These are phyloP conservation scores for Plasmopara viticola DNA, from an alignment of 352 stramenopile genomes.

Conservation along the genomic window DNA sequence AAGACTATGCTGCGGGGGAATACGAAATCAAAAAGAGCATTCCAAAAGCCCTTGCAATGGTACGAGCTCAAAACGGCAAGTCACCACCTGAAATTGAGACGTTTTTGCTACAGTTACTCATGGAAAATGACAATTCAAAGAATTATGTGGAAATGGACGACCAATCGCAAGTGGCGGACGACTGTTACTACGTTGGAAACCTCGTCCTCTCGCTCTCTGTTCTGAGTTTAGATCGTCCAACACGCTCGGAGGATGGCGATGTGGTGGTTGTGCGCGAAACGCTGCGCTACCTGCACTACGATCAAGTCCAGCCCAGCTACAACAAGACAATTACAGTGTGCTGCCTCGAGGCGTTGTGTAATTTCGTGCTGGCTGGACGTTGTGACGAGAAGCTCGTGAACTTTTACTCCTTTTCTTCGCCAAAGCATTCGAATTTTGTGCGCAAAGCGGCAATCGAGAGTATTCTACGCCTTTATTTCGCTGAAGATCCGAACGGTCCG, in stretches of 20 bases:
- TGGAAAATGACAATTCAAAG: conserved; percentile 85
- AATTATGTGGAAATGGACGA: conserved; percentile 87
- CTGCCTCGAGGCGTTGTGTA: conserved; percentile 76
- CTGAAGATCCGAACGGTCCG: conserved; percentile 54
- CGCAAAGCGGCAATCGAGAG: conserved; percentile 81
- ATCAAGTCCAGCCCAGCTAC: conserved; percentile 80
- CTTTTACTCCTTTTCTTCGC: conserved; percentile 68
- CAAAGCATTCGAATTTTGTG: conserved; percentile 65
- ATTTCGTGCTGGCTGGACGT: conserved; percentile 57
- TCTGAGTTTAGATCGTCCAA: conserved; percentile 51
- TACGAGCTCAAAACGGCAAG: conserved; percentile 73
- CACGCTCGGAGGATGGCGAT: conserved; percentile 39
- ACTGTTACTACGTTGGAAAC: conserved; percentile 81
- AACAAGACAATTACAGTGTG: conserved; percentile 77
- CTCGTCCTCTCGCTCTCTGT: conserved; percentile 70
- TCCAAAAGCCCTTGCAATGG: conserved; percentile 64
- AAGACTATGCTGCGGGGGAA: conserved; percentile 78
- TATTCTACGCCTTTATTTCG: conserved; percentile 78
- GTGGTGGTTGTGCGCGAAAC: conserved; percentile 62
- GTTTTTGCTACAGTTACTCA: conserved; percentile 72
- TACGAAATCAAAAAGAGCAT: conserved; percentile 88
- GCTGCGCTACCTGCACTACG: conserved; percentile 74
- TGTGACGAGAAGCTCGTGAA: conserved; percentile 64
- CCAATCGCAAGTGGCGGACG: conserved; percentile 73
- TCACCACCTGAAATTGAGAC: conserved; percentile 71